Base-by-base conservation (phyloP, 148 eudicot species). In the Oxyria digyna region DNA sequence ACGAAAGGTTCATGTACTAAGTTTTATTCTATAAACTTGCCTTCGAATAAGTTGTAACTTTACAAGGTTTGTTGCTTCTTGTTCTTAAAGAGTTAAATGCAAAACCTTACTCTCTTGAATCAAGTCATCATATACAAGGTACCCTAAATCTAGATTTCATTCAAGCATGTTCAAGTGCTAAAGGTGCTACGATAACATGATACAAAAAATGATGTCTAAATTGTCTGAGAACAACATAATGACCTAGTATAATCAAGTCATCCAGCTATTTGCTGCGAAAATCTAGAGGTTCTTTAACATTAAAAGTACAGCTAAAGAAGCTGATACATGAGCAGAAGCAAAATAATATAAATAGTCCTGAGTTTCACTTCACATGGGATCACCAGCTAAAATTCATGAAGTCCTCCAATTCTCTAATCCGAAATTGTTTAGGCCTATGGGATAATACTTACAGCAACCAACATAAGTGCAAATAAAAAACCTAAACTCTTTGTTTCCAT, bases 401-500 rank as follows among this genome's bases (percentile, higher is more conserved):
- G 62, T 54, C 15, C 27, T 24, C 27, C 23, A 20, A 52, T 52
- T 21, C 11, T 59, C 37, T 27, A 59, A n/a, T 59, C 37, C 20
- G 29, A 27, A 20, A 27, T 24, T 55, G n/a, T n/a, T n/a, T n/a
- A n/a, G n/a, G n/a, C n/a, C n/a, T n/a, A n/a, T n/a, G n/a, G n/a
- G n/a, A n/a, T n/a, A n/a, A n/a, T n/a, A n/a, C n/a, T n/a, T n/a
- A n/a, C n/a, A n/a, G n/a, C n/a, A n/a, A n/a, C n/a, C n/a, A n/a
- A n/a, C n/a, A n/a, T n/a, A n/a, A n/a, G n/a, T n/a, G n/a, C n/a
- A n/a, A n/a, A 45, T 20, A 14, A 23, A 52, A 20, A 14, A 14
- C 8, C 64, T 27, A 0, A 59, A 15, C 18, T 29, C 64, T n/a
- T n/a, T 59, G 64, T 59, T 27, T 59, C 11, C 62, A 37, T 87